Evolutionary conservation across 176 grass and related monocot species (phyloP).

Genomic region (Panicum miliaceum): DNA sequence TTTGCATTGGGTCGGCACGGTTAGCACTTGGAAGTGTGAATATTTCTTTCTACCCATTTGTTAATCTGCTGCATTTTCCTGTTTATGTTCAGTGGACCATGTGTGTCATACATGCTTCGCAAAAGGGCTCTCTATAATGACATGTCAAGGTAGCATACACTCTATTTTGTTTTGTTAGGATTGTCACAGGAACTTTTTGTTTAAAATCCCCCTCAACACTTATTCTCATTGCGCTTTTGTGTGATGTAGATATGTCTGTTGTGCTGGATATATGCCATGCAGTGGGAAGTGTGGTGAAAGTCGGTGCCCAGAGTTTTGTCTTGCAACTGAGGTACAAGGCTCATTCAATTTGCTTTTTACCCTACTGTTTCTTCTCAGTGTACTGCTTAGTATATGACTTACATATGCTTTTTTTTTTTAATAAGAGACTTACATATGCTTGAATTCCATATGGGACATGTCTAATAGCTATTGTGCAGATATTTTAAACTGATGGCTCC

Average conservation of each 20-base stretch:
- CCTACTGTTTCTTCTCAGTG: background rate
- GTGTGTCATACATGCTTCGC: constrained; percentile 97
- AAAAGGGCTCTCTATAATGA: constrained; percentile 99
- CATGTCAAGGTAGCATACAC: constrained; percentile 78
- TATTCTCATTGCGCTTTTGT: background rate
- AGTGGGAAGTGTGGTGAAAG: constrained; percentile 95
- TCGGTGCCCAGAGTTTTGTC: constrained; percentile 88
- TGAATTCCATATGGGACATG: constrained; percentile 2
- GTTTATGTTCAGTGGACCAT: constrained; percentile 77
- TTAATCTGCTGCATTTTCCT: constrained; percentile 31
- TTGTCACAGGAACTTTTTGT: constrained; percentile 9
- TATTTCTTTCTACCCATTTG: constrained; percentile 6
- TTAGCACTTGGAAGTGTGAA: constrained; percentile 6
- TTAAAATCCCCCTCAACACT: background rate
- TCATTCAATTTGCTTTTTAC: constrained; percentile 19
- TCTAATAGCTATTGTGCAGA: constrained; percentile 19
- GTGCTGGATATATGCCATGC: constrained; percentile 95
- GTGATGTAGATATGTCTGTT: constrained; percentile 73
- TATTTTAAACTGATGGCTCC: constrained; percentile 1
- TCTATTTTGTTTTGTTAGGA: background rate
- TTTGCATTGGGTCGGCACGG: background rate
- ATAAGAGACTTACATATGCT: background rate
- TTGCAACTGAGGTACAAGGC: constrained; percentile 81
- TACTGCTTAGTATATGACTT: background rate
- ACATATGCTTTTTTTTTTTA: background rate